Percentiles rank a stretch among this genome's conserved stretches.
Evolutionary conservation across 805 yeast species (phyloP).

Genomic region (Starmera quercuum): DNA sequence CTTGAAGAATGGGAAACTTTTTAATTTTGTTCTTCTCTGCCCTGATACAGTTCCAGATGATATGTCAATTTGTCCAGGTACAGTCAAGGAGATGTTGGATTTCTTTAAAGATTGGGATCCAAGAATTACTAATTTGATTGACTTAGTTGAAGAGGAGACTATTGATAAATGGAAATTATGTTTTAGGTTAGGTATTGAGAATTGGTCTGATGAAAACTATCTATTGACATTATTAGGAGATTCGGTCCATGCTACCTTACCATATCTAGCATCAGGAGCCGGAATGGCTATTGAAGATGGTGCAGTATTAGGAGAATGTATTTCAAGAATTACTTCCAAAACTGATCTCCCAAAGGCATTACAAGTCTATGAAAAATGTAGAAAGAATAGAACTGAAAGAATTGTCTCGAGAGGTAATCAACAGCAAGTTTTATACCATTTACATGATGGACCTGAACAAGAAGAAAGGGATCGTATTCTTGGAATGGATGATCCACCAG

Average conservation of each 20-base stretch:
- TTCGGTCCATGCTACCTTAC: constrained; percentile 27
- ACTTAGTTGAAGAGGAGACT: constrained; percentile 9
- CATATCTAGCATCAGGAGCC: constrained; percentile 27
- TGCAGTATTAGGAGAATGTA: constrained; percentile 20
- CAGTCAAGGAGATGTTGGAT: constrained; percentile 17
- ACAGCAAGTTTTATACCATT: constrained; percentile 19
- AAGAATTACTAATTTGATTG: constrained; percentile 14
- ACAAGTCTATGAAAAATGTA: constrained; percentile 12
- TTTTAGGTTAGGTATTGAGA: constrained; percentile 17
- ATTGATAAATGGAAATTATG: constrained; percentile 24
- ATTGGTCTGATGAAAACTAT: constrained; percentile 22
- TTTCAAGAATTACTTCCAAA: constrained; percentile 12
- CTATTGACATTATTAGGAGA: constrained; percentile 23
- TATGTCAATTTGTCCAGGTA: constrained; percentile 14
- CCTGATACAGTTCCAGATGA: constrained; percentile 22
- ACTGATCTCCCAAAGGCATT: constrained; percentile 15
- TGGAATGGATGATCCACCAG: constrained; percentile 13
- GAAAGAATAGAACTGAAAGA: constrained; percentile 20
- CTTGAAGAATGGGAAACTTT: constrained; percentile 20
- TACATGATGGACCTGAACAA: constrained; percentile 23
- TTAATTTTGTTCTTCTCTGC: constrained; percentile 23
- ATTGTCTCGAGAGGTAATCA: constrained; percentile 17
- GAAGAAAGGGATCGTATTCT: constrained; percentile 15
- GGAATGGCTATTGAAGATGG: constrained; percentile 28
- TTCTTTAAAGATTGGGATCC: constrained; percentile 25